A percentile compares a stretch with the other conserved stretches of the same genome.
These are phyloP conservation scores for Phalaenopsis equestris DNA, from an alignment of 106 monocot genomes.

Conservation along the genomic window DNA sequence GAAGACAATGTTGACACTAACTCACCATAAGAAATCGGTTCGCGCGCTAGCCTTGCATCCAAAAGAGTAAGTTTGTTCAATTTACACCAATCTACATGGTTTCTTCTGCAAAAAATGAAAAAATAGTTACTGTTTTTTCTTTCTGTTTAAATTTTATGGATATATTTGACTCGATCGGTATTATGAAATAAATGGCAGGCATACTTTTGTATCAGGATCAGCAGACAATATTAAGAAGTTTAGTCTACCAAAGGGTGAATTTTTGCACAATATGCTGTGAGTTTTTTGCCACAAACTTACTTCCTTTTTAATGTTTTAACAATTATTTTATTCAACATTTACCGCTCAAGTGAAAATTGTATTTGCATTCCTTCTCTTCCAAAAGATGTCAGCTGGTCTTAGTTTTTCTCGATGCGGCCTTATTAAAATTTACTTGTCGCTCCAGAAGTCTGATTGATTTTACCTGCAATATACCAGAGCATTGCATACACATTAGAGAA, in stretches of 20 bases:
- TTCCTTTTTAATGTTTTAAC: neutral
- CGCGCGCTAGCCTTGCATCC: conserved; percentile 90
- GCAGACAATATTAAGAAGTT: conserved; percentile 98
- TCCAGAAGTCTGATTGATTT: neutral
- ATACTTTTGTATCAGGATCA: conserved; percentile 88
- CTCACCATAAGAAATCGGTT: conserved; percentile 97
- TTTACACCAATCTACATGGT: neutral
- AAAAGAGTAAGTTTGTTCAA: conserved; percentile 51
- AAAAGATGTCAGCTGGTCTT: neutral
- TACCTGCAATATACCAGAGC: neutral
- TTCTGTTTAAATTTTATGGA: neutral
- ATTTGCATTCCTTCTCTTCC: neutral
- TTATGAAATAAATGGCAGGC: conserved; percentile 24
- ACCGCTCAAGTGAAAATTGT: neutral
- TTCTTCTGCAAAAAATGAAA: neutral
- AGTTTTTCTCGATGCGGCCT: neutral
- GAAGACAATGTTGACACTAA: conserved; percentile 86
- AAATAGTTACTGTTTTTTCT: neutral
- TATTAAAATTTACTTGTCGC: too few relatives aligned
- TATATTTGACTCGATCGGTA: neutral
- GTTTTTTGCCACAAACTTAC: conserved; percentile 12
- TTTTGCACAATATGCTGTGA: conserved; percentile 99
- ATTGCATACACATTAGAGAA: too few relatives aligned
- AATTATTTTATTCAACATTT: neutral
- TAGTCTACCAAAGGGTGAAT: conserved; percentile 90